Base-by-base conservation (phyloP, 257 asterid species). In the Capsicum chinense region DNA sequence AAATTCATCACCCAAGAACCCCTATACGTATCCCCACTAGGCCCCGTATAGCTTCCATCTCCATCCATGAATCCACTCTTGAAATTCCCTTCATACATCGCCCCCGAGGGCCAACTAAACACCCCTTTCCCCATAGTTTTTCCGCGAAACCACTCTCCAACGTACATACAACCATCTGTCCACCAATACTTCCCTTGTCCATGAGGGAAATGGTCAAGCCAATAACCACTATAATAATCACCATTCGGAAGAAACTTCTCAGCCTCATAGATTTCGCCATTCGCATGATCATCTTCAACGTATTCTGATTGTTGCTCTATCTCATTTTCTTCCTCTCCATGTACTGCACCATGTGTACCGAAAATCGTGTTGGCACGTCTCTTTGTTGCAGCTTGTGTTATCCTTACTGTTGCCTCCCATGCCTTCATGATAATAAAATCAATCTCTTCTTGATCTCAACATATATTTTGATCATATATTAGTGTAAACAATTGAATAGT, bases 1-100 rank as follows among this genome's bases (percentile, higher is more conserved):
- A 94, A 66, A 81, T 95, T 94, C 99, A 94, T 94, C 74, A 93
- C 93, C 99, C 99, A 94, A 2, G 90, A 87, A 13, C 98, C 98
- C 7, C 44, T 88, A 64, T 91, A 94, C 0, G 88, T 85, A 6
- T 91, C 92, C 5, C 97, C 99, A 9, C 82, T 86, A 2, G 97
- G 90, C 12, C 92, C 93, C 2, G 95, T 89, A 21, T 93, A 93
- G 0, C 90, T 88, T 0, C 99, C 99, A 8, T 95, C 99, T 6
- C 99, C 99, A 83, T 95, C 98, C 98, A 95, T 93, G 88, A 90
- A 95, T 10, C 99, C 99, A 12, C 92, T 90, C 89, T 93, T 95
- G 91, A 95, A 95, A 87, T 89, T 90, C 0, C 99, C 99, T 9
- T 93, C 95, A 9, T 95, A 95, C 80, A 83, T 88, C 0, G 98